A percentile compares a stretch with the other conserved stretches of the same genome.
These are phyloP conservation scores for Populus tremula DNA, from an alignment of 345 rosid species.

Conservation along the genomic window DNA sequence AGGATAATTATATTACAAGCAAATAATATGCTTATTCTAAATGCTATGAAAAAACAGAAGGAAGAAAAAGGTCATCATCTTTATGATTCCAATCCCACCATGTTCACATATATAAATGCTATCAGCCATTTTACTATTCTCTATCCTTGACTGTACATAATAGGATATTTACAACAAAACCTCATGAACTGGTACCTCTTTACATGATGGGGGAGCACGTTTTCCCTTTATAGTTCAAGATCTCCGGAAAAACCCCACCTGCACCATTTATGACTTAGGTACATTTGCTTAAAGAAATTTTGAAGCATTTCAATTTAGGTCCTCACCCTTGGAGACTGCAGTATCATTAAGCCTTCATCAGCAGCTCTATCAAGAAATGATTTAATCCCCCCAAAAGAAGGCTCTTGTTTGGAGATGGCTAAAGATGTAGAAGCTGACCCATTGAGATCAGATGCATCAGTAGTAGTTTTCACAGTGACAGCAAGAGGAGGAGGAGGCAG, in stretches of 20 bases:
- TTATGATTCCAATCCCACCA: not conserved
- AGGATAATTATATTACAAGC: not conserved
- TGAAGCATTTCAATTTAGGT: constrained; percentile 4
- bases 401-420: constrained; percentile 48
- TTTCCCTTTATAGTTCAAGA: constrained; percentile 77
- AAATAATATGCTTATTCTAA: not conserved
- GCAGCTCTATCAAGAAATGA: constrained; percentile 58
- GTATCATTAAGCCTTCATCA: constrained; percentile 68
- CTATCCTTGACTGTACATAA: not conserved
- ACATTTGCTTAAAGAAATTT: constrained; percentile 6
- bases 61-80: not conserved
- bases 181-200: constrained; percentile 55
- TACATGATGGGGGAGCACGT: constrained; percentile 79
- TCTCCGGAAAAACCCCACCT: constrained; percentile 86
- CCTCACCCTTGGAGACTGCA: constrained; percentile 80
- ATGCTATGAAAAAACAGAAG: not conserved
- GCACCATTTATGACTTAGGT: constrained; percentile 29
- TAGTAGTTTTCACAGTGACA: constrained; percentile 22
- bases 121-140: not conserved
- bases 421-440: constrained; percentile 58
- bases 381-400: constrained; percentile 38
- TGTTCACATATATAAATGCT: not conserved
- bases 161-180: not conserved
- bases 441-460: constrained; percentile 30
- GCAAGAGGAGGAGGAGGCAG: constrained; percentile 13